These are phyloP conservation scores for Neolentinus lepideus DNA, from an alignment of 1,284 basidiomycete species.

Conservation along the genomic window DNA sequence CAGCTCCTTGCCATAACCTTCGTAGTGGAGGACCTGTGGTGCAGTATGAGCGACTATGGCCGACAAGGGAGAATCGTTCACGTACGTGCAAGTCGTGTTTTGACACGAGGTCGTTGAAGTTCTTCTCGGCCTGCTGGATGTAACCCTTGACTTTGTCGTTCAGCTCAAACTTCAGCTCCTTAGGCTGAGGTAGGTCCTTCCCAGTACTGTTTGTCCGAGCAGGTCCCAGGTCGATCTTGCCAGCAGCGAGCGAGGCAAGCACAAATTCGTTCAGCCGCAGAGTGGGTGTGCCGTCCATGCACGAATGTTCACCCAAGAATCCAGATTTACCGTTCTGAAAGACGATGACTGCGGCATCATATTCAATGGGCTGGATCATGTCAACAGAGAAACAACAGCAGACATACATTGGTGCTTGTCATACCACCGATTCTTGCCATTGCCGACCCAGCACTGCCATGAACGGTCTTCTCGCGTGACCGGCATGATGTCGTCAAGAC, in stretches of 20 bases:
- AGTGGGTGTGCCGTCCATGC: slow-evolving; percentile 96
- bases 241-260: slow-evolving; percentile 70
- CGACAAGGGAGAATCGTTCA: slow-evolving; percentile 6
- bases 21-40: slow-evolving; percentile 73
- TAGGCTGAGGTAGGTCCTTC: slow-evolving; percentile 46
- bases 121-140: slow-evolving; percentile 47
- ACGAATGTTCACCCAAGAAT: slow-evolving; percentile 87
- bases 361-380: slow-evolving; percentile 2
- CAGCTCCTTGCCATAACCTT: slow-evolving; percentile 84
- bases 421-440: slow-evolving; percentile 91
- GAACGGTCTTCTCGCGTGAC: slow-evolving; percentile 79
- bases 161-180: slow-evolving; percentile 69
- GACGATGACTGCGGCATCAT: slow-evolving; percentile 62
- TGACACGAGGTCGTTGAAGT: slow-evolving; percentile 75
- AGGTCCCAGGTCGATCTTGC: slow-evolving; percentile 70
- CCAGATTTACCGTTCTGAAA: slow-evolving; percentile 93
- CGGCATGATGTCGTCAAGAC: slow-evolving; percentile 78
- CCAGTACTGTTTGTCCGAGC: slow-evolving; percentile 33
- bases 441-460: slow-evolving; percentile 87
- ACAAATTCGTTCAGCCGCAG: slow-evolving; percentile 94
- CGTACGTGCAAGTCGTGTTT: slow-evolving; percentile 78
- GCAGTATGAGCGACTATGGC: neutral
- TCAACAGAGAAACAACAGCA: neutral
- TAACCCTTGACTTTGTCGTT: slow-evolving; percentile 51
- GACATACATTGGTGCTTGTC: slow-evolving; percentile 92